phyloP scores from a whole-genome alignment of 768 basidiomycete genomes.

The Suillus discolor region DNA sequence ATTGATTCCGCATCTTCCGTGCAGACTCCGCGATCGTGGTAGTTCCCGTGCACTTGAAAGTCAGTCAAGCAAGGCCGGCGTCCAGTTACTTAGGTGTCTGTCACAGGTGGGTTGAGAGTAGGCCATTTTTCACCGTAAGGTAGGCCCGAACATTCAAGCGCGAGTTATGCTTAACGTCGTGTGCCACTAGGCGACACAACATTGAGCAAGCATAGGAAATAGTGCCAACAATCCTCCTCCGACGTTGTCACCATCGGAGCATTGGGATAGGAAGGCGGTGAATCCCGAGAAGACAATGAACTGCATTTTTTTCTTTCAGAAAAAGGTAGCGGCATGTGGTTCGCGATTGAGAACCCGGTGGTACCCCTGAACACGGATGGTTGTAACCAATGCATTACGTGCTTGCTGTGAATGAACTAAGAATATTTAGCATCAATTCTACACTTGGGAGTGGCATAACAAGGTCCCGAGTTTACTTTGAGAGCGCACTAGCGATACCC shows the following conservation, averaged over 20 bases:
- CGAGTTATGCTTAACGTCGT: not conserved
- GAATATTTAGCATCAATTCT: not conserved
- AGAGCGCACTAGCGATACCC: not conserved
- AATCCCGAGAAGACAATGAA: not conserved
- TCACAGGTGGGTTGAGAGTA: not conserved
- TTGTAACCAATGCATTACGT: not conserved
- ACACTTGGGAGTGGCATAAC: not conserved
- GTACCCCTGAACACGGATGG: not conserved
- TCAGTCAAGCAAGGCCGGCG: not conserved
- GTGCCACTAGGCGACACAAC: not conserved
- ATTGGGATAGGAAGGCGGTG: not conserved
- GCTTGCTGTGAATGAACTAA: not conserved
- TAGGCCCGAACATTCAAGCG: not conserved
- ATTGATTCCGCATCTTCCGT: not conserved
- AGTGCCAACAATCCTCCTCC: not conserved
- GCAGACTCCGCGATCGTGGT: not conserved
- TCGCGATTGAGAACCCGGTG: not conserved
- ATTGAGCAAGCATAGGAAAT: not conserved
- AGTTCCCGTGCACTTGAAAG: not conserved
- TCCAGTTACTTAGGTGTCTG: not conserved
- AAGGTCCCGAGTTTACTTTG: not conserved
- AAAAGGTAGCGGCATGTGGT: not conserved
- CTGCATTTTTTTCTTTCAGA: too few relatives aligned
- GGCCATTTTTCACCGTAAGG: not conserved
- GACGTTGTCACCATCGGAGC: not conserved